Conservation (phyloP, 768 basidiomycete species). For the Crepidotus variabilis region DNA sequence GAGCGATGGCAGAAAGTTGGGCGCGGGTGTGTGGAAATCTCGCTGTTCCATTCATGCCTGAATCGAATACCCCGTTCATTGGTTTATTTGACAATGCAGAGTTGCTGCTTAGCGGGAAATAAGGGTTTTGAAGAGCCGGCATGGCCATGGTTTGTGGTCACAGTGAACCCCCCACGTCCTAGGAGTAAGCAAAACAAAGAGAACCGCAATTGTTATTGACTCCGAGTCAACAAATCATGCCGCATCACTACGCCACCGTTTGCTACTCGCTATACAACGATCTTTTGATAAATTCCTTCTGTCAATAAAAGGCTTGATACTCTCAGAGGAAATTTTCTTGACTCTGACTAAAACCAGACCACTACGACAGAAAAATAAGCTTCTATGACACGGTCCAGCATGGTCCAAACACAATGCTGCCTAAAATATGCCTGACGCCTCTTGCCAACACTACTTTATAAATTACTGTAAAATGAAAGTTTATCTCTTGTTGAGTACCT, state of each 20-base stretch:
- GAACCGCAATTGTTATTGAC: background rate
- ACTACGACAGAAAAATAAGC: too few relatives aligned
- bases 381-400: too few relatives aligned
- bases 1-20: constrained; percentile 69
- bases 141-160: background rate
- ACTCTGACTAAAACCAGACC: too few relatives aligned
- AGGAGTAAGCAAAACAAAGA: background rate
- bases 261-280: too few relatives aligned
- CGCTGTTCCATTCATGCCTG: background rate
- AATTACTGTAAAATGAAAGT: too few relatives aligned
- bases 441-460: too few relatives aligned
- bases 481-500: too few relatives aligned
- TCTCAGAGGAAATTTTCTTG: too few relatives aligned
- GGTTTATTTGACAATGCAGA: background rate
- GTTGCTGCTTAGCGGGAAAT: background rate
- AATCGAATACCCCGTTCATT: background rate
- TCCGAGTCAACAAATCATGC: background rate
- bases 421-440: too few relatives aligned
- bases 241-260: background rate
- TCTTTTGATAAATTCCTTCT: too few relatives aligned
- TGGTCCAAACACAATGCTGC: too few relatives aligned
- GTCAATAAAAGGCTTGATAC: too few relatives aligned
- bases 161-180: background rate
- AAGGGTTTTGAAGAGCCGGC: background rate
- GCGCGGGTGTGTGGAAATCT: constrained; percentile 83